A percentile compares a stretch with the other conserved stretches of the same genome.
These are phyloP conservation scores for Fonsecaea multimorphosa DNA, from an alignment of 2,329 filamentous ascomycete species.

Conservation along the genomic window DNA sequence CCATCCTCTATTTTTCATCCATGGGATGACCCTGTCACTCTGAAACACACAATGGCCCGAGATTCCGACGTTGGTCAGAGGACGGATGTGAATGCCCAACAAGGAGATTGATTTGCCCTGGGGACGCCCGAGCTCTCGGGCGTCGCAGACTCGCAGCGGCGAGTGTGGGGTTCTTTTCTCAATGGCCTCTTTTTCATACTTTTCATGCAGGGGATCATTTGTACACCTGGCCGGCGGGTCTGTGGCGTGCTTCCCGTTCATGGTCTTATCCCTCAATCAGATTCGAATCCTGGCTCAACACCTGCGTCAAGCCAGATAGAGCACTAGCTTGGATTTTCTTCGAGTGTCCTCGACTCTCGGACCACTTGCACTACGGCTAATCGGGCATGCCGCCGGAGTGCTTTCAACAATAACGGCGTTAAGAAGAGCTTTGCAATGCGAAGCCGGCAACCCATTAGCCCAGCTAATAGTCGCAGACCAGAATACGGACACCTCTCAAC, in stretches of 20 bases:
- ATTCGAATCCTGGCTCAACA: constrained; percentile 13
- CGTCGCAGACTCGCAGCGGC: background rate
- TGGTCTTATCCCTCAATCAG: constrained; percentile 17
- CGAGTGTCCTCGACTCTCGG: background rate
- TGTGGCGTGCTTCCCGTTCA: constrained; percentile 14
- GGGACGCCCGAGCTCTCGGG: background rate
- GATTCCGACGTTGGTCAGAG: constrained; percentile 5
- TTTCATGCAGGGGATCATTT: constrained; percentile 28
- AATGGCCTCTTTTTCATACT: constrained; percentile 18
- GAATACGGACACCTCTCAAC: background rate
- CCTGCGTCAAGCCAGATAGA: constrained; percentile 19
- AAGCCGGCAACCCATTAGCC: background rate
- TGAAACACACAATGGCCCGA: constrained; percentile 16
- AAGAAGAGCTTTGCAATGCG: background rate
- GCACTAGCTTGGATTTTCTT: constrained; percentile 16
- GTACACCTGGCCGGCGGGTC: constrained; percentile 21
- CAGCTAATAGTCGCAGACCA: background rate
- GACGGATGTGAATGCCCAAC: constrained; percentile 12
- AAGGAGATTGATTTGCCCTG: constrained; percentile 14
- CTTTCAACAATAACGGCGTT: background rate
- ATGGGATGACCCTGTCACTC: constrained; percentile 13
- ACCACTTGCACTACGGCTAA: constrained; percentile 7
- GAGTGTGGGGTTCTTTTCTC: constrained; percentile 15
- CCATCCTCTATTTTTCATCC: background rate
- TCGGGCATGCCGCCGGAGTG: background rate